Evolutionary conservation across 2,329 filamentous ascomycete species (phyloP).

Genomic region (Tolypocladium tundrense): DNA sequence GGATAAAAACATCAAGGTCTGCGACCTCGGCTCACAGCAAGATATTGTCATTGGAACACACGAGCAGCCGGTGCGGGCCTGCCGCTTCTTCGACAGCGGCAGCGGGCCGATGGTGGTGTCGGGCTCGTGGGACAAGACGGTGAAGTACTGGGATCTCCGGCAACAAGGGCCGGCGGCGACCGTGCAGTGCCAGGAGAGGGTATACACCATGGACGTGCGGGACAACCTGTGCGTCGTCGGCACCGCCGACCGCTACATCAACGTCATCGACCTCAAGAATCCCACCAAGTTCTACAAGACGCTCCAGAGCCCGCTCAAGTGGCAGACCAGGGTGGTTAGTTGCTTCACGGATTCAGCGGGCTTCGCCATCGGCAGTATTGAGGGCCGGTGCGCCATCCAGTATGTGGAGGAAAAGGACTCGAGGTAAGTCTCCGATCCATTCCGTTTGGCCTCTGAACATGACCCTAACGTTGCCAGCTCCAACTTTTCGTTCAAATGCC

Average conservation of each 20-base stretch:
- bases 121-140: slow-evolving; percentile 82
- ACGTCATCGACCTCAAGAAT: slow-evolving; percentile 83
- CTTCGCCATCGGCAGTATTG: slow-evolving; percentile 92
- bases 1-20: slow-evolving; percentile 81
- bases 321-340: slow-evolving; percentile 91
- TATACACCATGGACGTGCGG: slow-evolving; percentile 87
- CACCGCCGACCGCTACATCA: slow-evolving; percentile 92
- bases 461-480: slow-evolving; percentile 36
- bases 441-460: not conserved
- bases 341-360: slow-evolving; percentile 89
- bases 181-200: slow-evolving; percentile 61
- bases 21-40: slow-evolving; percentile 64
- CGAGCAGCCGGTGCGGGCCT: slow-evolving; percentile 70
- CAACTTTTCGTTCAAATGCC: slow-evolving; percentile 99
- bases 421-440: slow-evolving; percentile 33
- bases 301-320: slow-evolving; percentile 90
- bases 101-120: slow-evolving; percentile 78
- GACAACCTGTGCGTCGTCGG: slow-evolving; percentile 83
- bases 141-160: slow-evolving; percentile 83
- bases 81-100: slow-evolving; percentile 65
- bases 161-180: slow-evolving; percentile 53
- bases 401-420: slow-evolving; percentile 96
- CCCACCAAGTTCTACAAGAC: slow-evolving; percentile 93
- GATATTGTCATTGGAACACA: slow-evolving; percentile 71
- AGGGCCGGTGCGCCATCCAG: slow-evolving; percentile 94